Conservation (phyloP, 1,139 yeast genomes). For the Taiozyma sp. region DNA sequence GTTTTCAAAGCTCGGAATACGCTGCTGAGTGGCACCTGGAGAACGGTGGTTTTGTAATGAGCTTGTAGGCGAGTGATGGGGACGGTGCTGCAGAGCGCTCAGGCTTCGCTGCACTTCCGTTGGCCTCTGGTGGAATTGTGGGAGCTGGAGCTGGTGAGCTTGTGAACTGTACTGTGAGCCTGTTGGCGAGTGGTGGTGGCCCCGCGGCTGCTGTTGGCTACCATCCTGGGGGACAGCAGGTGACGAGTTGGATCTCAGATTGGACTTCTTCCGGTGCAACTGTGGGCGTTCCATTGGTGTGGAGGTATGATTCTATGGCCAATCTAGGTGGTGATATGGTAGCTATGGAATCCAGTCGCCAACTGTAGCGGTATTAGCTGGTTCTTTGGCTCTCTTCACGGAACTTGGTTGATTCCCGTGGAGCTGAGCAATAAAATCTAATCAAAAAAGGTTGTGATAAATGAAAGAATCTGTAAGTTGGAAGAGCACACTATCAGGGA, state of each 20-base stretch:
- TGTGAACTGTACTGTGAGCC: neutral
- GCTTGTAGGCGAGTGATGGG: slow-evolving; percentile 19
- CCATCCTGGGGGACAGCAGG: slow-evolving; percentile 7
- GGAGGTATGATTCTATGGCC: neutral
- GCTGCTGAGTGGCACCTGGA: slow-evolving; percentile 12
- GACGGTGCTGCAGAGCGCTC: slow-evolving; percentile 7
- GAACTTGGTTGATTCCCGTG: neutral
- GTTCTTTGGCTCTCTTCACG: neutral
- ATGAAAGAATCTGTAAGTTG: neutral
- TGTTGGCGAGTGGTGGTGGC: neutral
- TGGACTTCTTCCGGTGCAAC: slow-evolving; percentile 7
- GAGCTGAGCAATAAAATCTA: neutral
- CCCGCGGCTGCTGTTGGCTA: neutral
- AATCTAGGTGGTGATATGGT: neutral
- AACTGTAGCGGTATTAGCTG: neutral
- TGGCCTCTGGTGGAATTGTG: slow-evolving; percentile 2
- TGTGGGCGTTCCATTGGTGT: neutral
- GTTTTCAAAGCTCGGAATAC: slow-evolving; percentile 15
- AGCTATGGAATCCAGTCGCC: neutral
- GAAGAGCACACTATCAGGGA: neutral
- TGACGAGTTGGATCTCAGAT: slow-evolving; percentile 13
- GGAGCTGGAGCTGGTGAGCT: slow-evolving; percentile 1
- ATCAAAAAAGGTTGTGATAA: neutral
- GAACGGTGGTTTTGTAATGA: slow-evolving; percentile 14
- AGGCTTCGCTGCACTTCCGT: slow-evolving; percentile 6